Percentiles rank a stretch among this genome's conserved stretches.
phyloP scores from a whole-genome alignment of 148 eudicot genomes.

The Pharnaceum exiguum region DNA sequence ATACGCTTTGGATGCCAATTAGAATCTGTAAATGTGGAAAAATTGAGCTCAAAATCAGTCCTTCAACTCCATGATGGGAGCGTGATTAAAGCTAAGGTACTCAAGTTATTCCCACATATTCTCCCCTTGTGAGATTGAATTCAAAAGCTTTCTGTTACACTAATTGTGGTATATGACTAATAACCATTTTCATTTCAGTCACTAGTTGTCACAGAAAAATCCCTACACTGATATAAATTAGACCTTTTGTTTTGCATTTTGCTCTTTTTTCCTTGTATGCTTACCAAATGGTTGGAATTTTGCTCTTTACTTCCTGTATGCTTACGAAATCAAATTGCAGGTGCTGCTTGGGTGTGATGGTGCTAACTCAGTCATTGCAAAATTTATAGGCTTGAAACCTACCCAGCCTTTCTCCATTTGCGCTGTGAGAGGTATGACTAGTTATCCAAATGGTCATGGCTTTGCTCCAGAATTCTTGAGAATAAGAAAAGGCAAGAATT shows the following conservation, averaged over 20 bases:
- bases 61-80: slow-evolving; percentile 37
- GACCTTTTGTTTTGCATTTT: background rate
- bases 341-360: slow-evolving; percentile 60
- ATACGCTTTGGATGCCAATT: slow-evolving; percentile 39
- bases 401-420: slow-evolving; percentile 21
- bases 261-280: background rate
- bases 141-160: too few relatives aligned
- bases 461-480: slow-evolving; percentile 30
- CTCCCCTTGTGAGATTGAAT: background rate
- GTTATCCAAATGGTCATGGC: slow-evolving; percentile 42
- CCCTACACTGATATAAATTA: too few relatives aligned
- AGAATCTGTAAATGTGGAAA: slow-evolving; percentile 30
- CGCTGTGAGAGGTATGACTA: slow-evolving; percentile 38
- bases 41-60: slow-evolving; percentile 17
- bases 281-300: too few relatives aligned
- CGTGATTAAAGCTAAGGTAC: slow-evolving; percentile 43
- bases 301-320: background rate
- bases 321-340: slow-evolving; percentile 16
- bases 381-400: slow-evolving; percentile 38
- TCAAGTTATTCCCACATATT: background rate
- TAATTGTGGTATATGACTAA: too few relatives aligned
- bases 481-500: slow-evolving; percentile 17
- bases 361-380: slow-evolving; percentile 36
- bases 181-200: background rate
- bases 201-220: too few relatives aligned